A percentile compares a stretch with the other conserved stretches of the same genome.
These are phyloP conservation scores for Gastrolobium villosum DNA, from an alignment of 306 rosid species.

Conservation along the genomic window DNA sequence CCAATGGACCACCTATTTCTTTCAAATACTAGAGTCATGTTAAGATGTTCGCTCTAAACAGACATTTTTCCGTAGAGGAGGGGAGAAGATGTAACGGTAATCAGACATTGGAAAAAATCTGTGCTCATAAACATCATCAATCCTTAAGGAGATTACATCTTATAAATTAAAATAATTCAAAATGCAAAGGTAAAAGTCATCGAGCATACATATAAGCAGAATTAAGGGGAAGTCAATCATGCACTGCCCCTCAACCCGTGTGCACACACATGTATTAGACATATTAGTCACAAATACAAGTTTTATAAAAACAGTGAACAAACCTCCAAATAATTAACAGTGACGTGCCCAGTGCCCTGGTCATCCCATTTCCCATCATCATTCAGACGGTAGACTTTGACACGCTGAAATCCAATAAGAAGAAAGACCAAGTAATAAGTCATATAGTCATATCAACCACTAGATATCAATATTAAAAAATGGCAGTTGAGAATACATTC, in stretches of 20 bases:
- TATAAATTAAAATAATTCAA: slow-evolving; percentile 9
- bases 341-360: slow-evolving; percentile 95
- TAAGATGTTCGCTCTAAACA: slow-evolving; percentile 4
- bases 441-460: neutral
- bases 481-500: neutral
- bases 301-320: slow-evolving; percentile 45
- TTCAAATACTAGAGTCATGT: slow-evolving; percentile 2
- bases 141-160: neutral
- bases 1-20: slow-evolving; percentile 17
- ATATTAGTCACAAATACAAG: slow-evolving; percentile 39
- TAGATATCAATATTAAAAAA: slow-evolving; percentile 19
- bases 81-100: slow-evolving; percentile 9
- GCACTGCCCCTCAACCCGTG: slow-evolving; percentile 1
- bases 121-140: slow-evolving; percentile 3
- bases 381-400: slow-evolving; percentile 88
- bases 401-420: slow-evolving; percentile 76
- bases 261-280: neutral
- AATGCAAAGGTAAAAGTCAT: slow-evolving; percentile 15
- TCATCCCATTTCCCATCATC: slow-evolving; percentile 98
- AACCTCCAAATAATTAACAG: slow-evolving; percentile 93
- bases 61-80: neutral
- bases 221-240: slow-evolving; percentile 30
- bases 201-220: slow-evolving; percentile 37
- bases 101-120: slow-evolving; percentile 5
- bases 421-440: slow-evolving; percentile 12